Evolutionary conservation across 345 rosid species (phyloP).

Genomic region (Populus davidiana): DNA sequence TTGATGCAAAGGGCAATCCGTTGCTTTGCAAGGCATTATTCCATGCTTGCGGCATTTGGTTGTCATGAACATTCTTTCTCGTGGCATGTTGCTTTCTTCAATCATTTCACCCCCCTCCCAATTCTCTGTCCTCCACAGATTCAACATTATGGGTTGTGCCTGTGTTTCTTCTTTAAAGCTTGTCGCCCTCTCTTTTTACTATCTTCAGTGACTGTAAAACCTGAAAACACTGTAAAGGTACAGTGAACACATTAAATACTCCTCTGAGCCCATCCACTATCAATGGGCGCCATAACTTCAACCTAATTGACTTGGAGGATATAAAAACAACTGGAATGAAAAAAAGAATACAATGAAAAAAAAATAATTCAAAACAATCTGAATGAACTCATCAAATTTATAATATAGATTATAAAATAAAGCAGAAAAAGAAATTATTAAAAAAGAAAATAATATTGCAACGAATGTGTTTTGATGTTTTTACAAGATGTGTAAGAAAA

Average conservation of each 20-base stretch:
- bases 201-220: slow-evolving; percentile 7
- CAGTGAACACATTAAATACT: neutral
- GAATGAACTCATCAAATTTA: too few species aligned
- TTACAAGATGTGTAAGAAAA: too few species aligned
- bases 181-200: slow-evolving; percentile 11
- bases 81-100: slow-evolving; percentile 24
- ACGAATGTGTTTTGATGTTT: too few species aligned
- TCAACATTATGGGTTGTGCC: slow-evolving; percentile 8
- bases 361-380: too few species aligned
- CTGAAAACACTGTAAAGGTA: neutral
- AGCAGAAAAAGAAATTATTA: too few species aligned
- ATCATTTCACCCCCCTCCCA: slow-evolving; percentile 10
- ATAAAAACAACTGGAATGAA: too few species aligned
- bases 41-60: neutral
- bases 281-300: neutral
- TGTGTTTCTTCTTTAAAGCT: slow-evolving; percentile 1
- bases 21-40: neutral
- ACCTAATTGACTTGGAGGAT: too few species aligned
- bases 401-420: too few species aligned
- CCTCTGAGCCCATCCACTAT: neutral
- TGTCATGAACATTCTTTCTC: neutral
- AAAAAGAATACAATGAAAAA: too few species aligned
- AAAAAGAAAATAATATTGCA: too few species aligned
- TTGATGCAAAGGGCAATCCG: neutral
- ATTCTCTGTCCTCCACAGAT: neutral